A percentile compares a stretch with the other conserved stretches of the same genome.
These are phyloP conservation scores for Trichophyton schoenleinii DNA, from an alignment of 2,329 filamentous ascomycete genomes.

Conservation along the genomic window DNA sequence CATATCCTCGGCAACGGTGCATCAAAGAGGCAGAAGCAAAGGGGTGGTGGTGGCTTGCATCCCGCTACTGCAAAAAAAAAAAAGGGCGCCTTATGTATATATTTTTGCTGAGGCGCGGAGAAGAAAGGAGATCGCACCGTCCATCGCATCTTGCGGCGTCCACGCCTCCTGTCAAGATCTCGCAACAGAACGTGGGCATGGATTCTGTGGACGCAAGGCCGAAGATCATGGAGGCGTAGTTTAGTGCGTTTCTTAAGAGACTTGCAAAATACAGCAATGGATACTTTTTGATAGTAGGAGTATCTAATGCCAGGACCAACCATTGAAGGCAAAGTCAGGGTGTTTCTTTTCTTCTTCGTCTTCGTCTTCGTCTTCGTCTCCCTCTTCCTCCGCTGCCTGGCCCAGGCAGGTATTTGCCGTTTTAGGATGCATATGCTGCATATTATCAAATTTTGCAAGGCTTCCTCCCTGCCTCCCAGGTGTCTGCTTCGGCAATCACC, in stretches of 20 bases:
- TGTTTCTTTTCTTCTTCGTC: not conserved
- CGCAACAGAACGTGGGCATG: not conserved
- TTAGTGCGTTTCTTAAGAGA: not conserved
- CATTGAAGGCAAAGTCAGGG: not conserved
- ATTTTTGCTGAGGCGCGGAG: not conserved
- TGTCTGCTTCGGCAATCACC: not conserved
- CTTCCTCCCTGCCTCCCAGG: no score
- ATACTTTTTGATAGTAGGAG: no score
- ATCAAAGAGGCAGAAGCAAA: not conserved
- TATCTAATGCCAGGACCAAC: not conserved
- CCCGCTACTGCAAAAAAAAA: not conserved
- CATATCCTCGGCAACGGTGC: conserved; percentile 3
- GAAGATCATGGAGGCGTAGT: not conserved
- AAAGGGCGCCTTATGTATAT: not conserved
- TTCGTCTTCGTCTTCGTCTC: not conserved
- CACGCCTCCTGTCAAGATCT: not conserved
- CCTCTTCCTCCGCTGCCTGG: not conserved
- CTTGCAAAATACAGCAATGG: not conserved
- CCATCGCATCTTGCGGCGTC: not conserved
- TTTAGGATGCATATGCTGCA: not conserved
- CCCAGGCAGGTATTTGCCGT: not conserved
- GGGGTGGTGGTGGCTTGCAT: not conserved
- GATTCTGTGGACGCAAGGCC: not conserved
- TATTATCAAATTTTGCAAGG: not conserved
- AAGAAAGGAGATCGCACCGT: conserved; percentile 1